Conservation (phyloP, 2,329 filamentous ascomycete genomes). For the Sarocladiaceae sp. region DNA sequence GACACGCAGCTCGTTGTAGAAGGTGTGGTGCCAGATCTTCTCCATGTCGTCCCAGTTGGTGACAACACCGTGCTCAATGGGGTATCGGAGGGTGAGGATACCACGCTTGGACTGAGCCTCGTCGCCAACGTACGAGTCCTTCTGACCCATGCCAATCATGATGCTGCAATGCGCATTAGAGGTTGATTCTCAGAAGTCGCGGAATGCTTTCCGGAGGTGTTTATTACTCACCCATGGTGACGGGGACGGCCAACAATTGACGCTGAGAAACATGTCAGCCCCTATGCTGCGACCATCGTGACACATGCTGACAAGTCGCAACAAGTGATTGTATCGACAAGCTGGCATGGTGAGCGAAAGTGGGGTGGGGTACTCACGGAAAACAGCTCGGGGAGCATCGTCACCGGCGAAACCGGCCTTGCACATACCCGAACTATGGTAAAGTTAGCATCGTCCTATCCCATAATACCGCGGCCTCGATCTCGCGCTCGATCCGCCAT, state of each 20-base stretch:
- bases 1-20: conserved; percentile 99
- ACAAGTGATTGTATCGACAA: conserved; percentile 2
- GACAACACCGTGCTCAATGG: conserved; percentile 99
- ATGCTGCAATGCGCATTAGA: conserved; percentile 58
- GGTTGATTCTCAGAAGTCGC: background rate
- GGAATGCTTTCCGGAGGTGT: background rate
- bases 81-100: conserved; percentile 99
- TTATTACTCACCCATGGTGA: conserved; percentile 88
- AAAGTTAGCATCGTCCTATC: conserved; percentile 30
- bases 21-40: conserved; percentile 99
- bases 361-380: conserved; percentile 73
- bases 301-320: background rate
- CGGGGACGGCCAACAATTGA: conserved; percentile 99
- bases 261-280: conserved; percentile 54
- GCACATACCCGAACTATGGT: conserved; percentile 96
- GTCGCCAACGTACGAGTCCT: conserved; percentile 99
- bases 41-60: conserved; percentile 99
- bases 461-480: background rate
- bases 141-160: conserved; percentile 99
- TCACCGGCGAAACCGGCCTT: conserved; percentile 99
- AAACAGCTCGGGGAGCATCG: conserved; percentile 99
- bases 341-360: conserved; percentile 22
- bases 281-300: conserved; percentile 8
- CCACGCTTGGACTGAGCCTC: conserved; percentile 99
- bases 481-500: background rate